Conservation (phyloP, 2,329 filamentous ascomycete species). For the Aspergillus pseudoglaucus region DNA sequence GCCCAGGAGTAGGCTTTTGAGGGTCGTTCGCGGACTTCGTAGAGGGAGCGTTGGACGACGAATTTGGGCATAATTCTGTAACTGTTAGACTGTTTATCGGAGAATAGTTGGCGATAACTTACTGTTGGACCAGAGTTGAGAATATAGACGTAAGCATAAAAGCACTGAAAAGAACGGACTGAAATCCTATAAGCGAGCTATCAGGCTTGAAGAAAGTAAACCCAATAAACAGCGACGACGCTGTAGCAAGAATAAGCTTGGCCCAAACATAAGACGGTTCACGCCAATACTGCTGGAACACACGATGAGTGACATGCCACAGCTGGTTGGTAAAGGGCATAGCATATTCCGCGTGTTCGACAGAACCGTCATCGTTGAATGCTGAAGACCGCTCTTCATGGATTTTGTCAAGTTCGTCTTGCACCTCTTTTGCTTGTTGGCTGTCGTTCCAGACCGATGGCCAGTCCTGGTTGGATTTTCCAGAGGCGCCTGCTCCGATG, state of each 20-base stretch:
- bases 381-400: constrained; percentile 42
- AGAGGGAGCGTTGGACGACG: constrained; percentile 71
- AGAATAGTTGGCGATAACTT: constrained; percentile 38
- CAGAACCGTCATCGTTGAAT: constrained; percentile 40
- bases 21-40: constrained; percentile 78
- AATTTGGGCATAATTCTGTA: constrained; percentile 66
- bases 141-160: constrained; percentile 65
- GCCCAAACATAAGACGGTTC: constrained; percentile 81
- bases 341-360: constrained; percentile 64
- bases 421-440: constrained; percentile 49
- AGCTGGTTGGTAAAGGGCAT: constrained; percentile 64
- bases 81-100: not conserved
- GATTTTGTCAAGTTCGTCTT: constrained; percentile 53
- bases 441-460: constrained; percentile 55
- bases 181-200: constrained; percentile 67
- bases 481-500: constrained; percentile 55
- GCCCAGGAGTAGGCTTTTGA: constrained; percentile 82
- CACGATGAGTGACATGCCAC: constrained; percentile 59
- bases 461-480: constrained; percentile 62
- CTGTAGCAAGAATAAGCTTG: constrained; percentile 64
- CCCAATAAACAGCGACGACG: constrained; percentile 64
- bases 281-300: constrained; percentile 87
- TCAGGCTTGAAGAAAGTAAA: constrained; percentile 71
- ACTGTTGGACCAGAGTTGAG: constrained; percentile 49
- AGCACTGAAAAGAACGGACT: constrained; percentile 80